These are phyloP conservation scores for Aspergillus sp. DNA, from an alignment of 2,329 filamentous ascomycete species.

Conservation along the genomic window DNA sequence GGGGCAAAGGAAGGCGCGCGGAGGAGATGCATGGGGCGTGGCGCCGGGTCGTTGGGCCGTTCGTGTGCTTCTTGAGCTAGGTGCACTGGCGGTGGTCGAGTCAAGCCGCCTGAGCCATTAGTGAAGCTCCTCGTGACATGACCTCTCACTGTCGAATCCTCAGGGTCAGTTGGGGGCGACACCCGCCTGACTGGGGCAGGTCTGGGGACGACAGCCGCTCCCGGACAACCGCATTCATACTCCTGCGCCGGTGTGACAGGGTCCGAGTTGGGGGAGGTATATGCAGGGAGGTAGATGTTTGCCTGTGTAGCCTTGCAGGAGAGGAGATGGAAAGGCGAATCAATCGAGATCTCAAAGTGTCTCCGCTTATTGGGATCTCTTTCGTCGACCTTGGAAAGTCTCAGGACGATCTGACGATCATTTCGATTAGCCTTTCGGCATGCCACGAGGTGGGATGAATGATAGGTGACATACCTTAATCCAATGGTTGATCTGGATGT, in stretches of 20 bases:
- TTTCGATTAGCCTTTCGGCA: constrained; percentile 10
- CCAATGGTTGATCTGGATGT: constrained; percentile 93
- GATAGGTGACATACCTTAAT: constrained; percentile 66
- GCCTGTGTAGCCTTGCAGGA: constrained; percentile 90
- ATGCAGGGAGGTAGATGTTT: constrained; percentile 81
- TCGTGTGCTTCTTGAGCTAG: constrained; percentile 46
- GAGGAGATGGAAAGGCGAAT: constrained; percentile 89
- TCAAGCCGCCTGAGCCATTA: constrained; percentile 38
- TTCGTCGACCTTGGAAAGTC: constrained; percentile 78
- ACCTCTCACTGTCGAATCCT: constrained; percentile 24
- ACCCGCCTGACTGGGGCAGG: constrained; percentile 23
- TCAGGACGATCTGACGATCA: constrained; percentile 74
- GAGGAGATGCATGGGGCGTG: constrained; percentile 78
- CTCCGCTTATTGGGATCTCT: constrained; percentile 75
- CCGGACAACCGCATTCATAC: constrained; percentile 66
- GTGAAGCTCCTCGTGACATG: constrained; percentile 37
- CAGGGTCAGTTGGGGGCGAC: constrained; percentile 21
- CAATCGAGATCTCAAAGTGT: constrained; percentile 94
- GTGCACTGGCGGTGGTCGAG: constrained; percentile 50
- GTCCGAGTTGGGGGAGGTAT: constrained; percentile 58
- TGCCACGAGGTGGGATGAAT: not conserved
- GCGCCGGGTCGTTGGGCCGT: constrained; percentile 40
- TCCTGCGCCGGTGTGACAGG: constrained; percentile 52
- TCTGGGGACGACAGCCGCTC: constrained; percentile 51
- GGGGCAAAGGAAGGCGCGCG: constrained; percentile 84